These are phyloP conservation scores for Didymellaceae sp. DNA, from an alignment of 2,329 filamentous ascomycete species.

Conservation along the genomic window DNA sequence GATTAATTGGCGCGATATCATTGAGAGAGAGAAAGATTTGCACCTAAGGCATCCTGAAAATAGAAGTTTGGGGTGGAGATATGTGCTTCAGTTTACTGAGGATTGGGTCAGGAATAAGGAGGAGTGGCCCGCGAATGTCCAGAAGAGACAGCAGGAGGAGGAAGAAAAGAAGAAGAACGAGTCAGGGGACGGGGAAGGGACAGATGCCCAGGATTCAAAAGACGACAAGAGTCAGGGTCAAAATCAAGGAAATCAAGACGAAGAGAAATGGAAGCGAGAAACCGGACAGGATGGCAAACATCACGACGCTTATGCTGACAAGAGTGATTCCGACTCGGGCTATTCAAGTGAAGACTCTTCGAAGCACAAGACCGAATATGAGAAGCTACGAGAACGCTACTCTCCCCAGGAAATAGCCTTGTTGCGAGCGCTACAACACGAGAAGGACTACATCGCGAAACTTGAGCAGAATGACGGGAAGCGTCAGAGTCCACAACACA, in stretches of 20 bases:
- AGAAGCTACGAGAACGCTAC: constrained; percentile 48
- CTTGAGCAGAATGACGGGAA: constrained; percentile 55
- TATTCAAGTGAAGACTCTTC: constrained; percentile 28
- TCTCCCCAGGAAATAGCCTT: constrained; percentile 50
- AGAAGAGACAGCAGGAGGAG: constrained; percentile 46
- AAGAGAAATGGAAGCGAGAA: constrained; percentile 33
- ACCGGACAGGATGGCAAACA: constrained; percentile 45
- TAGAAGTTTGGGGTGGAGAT: constrained; percentile 57
- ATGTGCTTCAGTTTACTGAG: constrained; percentile 57
- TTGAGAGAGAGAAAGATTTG: constrained; percentile 47
- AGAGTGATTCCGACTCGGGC: constrained; percentile 20
- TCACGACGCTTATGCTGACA: constrained; percentile 45
- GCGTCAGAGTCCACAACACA: constrained; percentile 44
- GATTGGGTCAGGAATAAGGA: constrained; percentile 58
- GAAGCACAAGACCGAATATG: constrained; percentile 26
- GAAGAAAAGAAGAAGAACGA: constrained; percentile 25
- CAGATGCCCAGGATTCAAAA: constrained; percentile 5
- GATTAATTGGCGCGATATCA: constrained; percentile 50
- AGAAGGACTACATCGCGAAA: constrained; percentile 51
- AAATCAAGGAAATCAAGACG: constrained; percentile 28
- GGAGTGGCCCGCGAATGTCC: constrained; percentile 57
- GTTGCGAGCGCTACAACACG: constrained; percentile 50
- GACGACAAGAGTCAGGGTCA: background rate
- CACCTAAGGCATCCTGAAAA: constrained; percentile 54
- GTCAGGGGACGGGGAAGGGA: constrained; percentile 28